Evolutionary conservation across 2,329 filamentous ascomycete species (phyloP), one percentile per base, ranked within the genome.

Genomic region (Apiospora arundinis): DNA sequence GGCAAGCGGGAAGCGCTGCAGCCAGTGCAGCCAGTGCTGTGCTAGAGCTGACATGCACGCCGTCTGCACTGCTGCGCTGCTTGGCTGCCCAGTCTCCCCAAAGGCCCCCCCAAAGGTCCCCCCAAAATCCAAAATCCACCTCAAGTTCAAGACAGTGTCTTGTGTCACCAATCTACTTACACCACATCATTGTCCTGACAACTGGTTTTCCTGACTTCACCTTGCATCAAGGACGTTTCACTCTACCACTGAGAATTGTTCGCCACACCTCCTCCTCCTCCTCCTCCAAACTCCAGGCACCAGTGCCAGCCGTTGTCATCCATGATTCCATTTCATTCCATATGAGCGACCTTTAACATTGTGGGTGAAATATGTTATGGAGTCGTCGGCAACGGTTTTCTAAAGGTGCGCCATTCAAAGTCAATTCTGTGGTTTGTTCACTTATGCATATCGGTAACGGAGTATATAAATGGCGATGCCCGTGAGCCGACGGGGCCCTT

Each of bases 101-200:
- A 42, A 42, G 8, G 2, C 40, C 2, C 12, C 40, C 40, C 32
- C 32, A 32, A 32, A 6, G 3, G 32, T 6, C 32, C 32, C 32
- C 32, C 32, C n/a, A n/a, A 25, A 25, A 18, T 46, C 18, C 21
- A 23, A 52, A 28, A 25, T 52, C 23, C 49, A 52, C 49, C 23
- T 16, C 49, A 12, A 32, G 6, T 56, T 32, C 49, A 28, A 32
- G 25, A 56, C 25, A n/a, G 8, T 21, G 52, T 60, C 4, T 60
- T 37, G 52, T 63, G 56, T 32, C 32, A n/a, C 18, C 32, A 63
- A 63, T 63, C 25, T 9, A 23, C 16, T 63, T 32, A 40, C 56
- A 63, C 56, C 32, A 63, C 32, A 63, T 63, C 32, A 63, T 63
- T 18, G 56, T 9, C 56, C 32, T 63, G 32, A 63, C 32, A 63